Conservation (phyloP, 495 filamentous ascomycete species). For the Cladorrhinum samala region DNA sequence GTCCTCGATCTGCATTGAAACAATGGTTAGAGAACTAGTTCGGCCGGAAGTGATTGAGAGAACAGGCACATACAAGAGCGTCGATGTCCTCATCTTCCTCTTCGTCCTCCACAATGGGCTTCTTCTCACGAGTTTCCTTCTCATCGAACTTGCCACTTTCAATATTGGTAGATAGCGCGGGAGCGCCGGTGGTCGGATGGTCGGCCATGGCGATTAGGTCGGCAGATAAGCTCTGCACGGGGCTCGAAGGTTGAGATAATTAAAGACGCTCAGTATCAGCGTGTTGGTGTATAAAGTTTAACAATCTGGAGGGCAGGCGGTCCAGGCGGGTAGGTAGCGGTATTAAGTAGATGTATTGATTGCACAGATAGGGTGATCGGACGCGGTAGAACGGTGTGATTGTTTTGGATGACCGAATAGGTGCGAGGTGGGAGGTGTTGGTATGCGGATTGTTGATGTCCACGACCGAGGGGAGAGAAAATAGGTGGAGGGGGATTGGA, state of each 20-base stretch:
- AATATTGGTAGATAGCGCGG: constrained; percentile 49
- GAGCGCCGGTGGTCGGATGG: constrained; percentile 37
- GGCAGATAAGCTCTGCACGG: constrained; percentile 33
- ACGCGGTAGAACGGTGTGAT: neutral
- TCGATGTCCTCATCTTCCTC: constrained; percentile 73
- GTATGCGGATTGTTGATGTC: constrained; percentile 19
- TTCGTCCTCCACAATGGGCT: constrained; percentile 47
- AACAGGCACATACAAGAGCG: constrained; percentile 37
- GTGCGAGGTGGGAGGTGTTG: constrained; percentile 14
- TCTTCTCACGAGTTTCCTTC: constrained; percentile 36
- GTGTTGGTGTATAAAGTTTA: neutral
- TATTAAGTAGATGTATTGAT: neutral
- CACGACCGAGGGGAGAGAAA: constrained; percentile 13
- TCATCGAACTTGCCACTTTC: constrained; percentile 52
- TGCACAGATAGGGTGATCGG: constrained; percentile 2
- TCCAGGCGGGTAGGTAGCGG: neutral
- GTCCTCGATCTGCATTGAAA: constrained; percentile 53
- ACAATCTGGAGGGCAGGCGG: neutral
- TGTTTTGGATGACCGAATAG: constrained; percentile 28
- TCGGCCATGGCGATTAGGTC: constrained; percentile 42
- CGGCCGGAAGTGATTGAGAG: neutral
- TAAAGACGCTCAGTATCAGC: constrained; percentile 9
- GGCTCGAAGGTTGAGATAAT: constrained; percentile 9
- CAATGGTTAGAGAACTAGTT: neutral
- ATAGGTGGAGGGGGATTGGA: constrained; percentile 20